phyloP scores from a whole-genome alignment of 495 filamentous ascomycete genomes.

The Pseudomonodictys pantanalensis region DNA sequence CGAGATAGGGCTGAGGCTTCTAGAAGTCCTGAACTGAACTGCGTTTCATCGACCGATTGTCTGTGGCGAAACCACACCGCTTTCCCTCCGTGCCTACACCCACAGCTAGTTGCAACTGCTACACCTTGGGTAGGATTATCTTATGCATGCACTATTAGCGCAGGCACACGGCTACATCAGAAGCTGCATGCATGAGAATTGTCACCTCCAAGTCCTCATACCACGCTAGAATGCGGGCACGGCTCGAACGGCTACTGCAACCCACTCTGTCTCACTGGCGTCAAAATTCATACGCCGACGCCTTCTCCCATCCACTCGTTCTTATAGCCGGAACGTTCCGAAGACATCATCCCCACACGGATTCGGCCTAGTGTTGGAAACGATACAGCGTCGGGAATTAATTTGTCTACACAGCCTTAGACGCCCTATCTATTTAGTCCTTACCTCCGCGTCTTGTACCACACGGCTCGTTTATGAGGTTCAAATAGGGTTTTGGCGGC shows the following conservation, averaged over 20 bases:
- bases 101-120: background rate
- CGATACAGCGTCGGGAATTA: background rate
- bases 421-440: background rate
- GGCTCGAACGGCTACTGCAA: slow-evolving; percentile 12
- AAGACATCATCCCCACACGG: background rate
- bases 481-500: background rate
- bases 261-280: slow-evolving; percentile 3
- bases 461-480: background rate
- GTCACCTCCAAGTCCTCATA: background rate
- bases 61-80: background rate
- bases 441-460: too few relatives aligned
- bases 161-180: too few relatives aligned
- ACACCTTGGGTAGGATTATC: background rate
- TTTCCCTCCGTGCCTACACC: background rate
- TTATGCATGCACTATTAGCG: background rate
- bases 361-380: background rate
- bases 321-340: background rate
- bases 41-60: background rate
- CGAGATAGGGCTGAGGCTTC: slow-evolving; percentile 27
- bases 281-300: background rate
- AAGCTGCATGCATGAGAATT: background rate
- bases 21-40: slow-evolving; percentile 4
- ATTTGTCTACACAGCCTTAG: background rate
- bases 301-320: background rate
- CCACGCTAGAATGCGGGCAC: background rate